Base-by-base conservation (phyloP, 352 stramenopile genomes). In the Pythium rishiriense region DNA sequence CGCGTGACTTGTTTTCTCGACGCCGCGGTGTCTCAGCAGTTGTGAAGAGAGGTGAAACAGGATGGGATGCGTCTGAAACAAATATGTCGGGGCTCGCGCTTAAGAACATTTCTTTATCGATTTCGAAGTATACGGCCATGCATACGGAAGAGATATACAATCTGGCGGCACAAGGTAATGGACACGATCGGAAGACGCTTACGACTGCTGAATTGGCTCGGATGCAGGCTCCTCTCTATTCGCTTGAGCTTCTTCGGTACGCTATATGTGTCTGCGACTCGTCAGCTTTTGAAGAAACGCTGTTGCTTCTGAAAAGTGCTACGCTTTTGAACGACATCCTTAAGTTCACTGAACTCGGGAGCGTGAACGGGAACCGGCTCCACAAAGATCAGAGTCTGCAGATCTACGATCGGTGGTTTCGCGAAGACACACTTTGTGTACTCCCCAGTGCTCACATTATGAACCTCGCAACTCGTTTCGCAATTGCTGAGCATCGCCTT, bases 371-470 rank as follows among this genome's bases (percentile, higher is more conserved):
- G 51, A 3, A 46, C 49, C 41, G 49, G 24, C 12, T 62, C 14
- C 42, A 25, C 17, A 31, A 49, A 5, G 31, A 29, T 48, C 29
- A 51, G 22, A 42, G 57, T 0, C 77, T 73, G 72, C 55, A 28
- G 0, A 52, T 92, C 14, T 92, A 90, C 56, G 48, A 52, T 28
- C 68, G 70, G 1, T 92, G 81, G 81, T 90, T 88, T 46, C 76
- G 78, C 42, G 78, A 78, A 43, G 79, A 90, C 48, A 65, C 74
- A 2, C 21, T 70, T 3, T 84, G 69, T 29, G 74, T 82, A 1
- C 62, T 92, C 14, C 66, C 74, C 1, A 78, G 68, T 24, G 67
- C 74, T 6, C 65, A 90, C 39, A 72, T 70, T 5, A 92, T 92
- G 78, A 74, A 69, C 11, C 62, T 87, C 46, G 81, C 78, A 3